phyloP scores from a whole-genome alignment of 2,329 filamentous ascomycete genomes.

The Trichoderma gracile region DNA sequence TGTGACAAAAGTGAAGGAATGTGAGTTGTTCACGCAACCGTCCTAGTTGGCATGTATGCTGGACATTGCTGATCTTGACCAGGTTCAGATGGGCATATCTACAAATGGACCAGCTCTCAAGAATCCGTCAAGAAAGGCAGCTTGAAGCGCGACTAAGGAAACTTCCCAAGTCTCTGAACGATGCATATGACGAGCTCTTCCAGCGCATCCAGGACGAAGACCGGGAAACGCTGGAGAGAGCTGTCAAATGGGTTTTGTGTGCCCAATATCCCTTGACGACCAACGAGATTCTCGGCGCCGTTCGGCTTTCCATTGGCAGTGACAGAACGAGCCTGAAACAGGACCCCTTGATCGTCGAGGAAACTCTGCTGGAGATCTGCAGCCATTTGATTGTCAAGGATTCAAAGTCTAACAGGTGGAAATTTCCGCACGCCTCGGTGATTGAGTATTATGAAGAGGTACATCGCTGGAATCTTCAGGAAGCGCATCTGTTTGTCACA shows the following conservation, averaged over 20 bases:
- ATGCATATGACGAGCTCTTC: neutral
- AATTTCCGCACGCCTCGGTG: conserved; percentile 11
- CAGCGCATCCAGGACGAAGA: neutral
- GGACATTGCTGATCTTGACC: neutral
- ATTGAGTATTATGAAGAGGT: conserved; percentile 18
- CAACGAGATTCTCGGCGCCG: neutral
- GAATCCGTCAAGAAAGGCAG: neutral
- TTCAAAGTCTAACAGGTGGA: neutral
- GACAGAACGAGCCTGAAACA: neutral
- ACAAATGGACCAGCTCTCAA: conserved; percentile 8
- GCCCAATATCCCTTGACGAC: neutral
- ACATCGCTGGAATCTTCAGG: neutral
- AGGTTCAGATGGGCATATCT: conserved; percentile 20
- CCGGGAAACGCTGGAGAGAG: neutral
- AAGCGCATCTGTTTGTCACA: neutral
- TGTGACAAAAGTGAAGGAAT: conserved; percentile 4
- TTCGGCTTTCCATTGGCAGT: neutral
- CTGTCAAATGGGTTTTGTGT: conserved; percentile 12
- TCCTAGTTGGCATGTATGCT: too few relatives aligned
- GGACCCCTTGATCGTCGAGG: neutral
- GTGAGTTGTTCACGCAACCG: neutral
- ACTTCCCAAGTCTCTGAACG: conserved; percentile 12
- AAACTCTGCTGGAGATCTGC: conserved; percentile 2
- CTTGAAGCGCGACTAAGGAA: conserved; percentile 6
- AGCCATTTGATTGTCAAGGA: conserved; percentile 5